Base-by-base conservation (phyloP, 169 alveolate genomes). In the Plasmodium blacklocki region DNA sequence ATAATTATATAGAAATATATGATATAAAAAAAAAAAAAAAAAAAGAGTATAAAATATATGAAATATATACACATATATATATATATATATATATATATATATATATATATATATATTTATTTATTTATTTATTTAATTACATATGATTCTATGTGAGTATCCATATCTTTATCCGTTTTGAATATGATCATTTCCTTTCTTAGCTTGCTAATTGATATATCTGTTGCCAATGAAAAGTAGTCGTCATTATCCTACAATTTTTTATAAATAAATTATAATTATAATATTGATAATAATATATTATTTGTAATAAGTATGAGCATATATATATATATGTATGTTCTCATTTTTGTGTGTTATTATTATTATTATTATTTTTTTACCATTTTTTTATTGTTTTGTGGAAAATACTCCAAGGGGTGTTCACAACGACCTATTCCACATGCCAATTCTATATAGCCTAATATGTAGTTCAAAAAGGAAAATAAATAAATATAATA, bases 361-460 rank as follows among this genome's bases (percentile, higher is more conserved):
- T 14, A 15, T 52, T 52, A 52, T 56, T 56, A 12, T 9, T 56
- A 18, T 6, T 45, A 2, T 26, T 18, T 64, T 29, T 14, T 63
- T 49, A 78, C 78, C 78, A 78, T 67, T 23, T 66, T 43, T 29
- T 29, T 50, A 9, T 19, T 23, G 9, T 78, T 70, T 14, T 52
- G 32, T 49, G 62, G 78, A 19, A 78, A 47, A 56, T 66, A 78
- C 39, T 60, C 23, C 3, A 64, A 52, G n/a, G 89, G 75, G n/a
- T 47, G 64, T 11, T 78, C 52, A 23, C 74, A 78, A 26, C 63
- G 64, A 49, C 64, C 58, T 47, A 78, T 23, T 43, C 64, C 89
- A 9, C 64, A 15, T 47, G 89, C 89, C 26, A 78, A 43, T 52
- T 78, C 89, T 52, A 78, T 29, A 59, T 74, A 62, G 14, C 74